A percentile compares a stretch with the other conserved stretches of the same genome.
phyloP scores from a whole-genome alignment of 768 basidiomycete genomes.

The Auricularia auricula-judae region DNA sequence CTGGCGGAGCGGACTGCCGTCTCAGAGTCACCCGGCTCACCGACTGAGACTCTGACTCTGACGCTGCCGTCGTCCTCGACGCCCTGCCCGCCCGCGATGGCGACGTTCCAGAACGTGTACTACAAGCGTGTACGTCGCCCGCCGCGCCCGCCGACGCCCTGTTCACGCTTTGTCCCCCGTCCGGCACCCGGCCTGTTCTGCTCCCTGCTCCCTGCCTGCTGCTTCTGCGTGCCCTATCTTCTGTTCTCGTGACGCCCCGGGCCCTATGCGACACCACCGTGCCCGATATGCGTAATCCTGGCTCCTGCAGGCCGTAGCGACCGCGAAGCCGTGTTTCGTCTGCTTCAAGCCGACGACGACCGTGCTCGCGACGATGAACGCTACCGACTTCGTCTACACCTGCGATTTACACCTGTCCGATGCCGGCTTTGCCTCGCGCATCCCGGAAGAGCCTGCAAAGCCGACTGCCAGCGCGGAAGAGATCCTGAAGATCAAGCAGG shows the following conservation, averaged over 20 bases:
- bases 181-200: neutral
- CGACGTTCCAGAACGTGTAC: constrained; percentile 54
- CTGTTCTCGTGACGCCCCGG: neutral
- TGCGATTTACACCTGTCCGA: constrained; percentile 78
- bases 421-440: constrained; percentile 54
- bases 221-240: neutral
- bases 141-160: neutral
- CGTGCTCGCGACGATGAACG: constrained; percentile 76
- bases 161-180: neutral
- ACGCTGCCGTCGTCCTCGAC: neutral
- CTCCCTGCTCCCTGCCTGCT: neutral
- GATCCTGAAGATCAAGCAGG: constrained; percentile 63
- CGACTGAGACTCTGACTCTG: neutral
- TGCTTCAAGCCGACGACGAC: constrained; percentile 73
- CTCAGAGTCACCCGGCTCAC: neutral
- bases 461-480: constrained; percentile 46
- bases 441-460: constrained; percentile 23
- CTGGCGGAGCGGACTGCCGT: neutral
- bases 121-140: constrained; percentile 66
- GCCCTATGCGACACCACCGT: neutral
- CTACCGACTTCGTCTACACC: constrained; percentile 76
- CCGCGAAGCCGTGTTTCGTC: constrained; percentile 65
- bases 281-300: neutral
- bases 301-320: constrained; percentile 53
- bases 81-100: neutral